A percentile compares a stretch with the other conserved stretches of the same genome.
These are phyloP conservation scores for Termitomyces sp. DNA, from an alignment of 768 basidiomycete genomes.

Conservation along the genomic window DNA sequence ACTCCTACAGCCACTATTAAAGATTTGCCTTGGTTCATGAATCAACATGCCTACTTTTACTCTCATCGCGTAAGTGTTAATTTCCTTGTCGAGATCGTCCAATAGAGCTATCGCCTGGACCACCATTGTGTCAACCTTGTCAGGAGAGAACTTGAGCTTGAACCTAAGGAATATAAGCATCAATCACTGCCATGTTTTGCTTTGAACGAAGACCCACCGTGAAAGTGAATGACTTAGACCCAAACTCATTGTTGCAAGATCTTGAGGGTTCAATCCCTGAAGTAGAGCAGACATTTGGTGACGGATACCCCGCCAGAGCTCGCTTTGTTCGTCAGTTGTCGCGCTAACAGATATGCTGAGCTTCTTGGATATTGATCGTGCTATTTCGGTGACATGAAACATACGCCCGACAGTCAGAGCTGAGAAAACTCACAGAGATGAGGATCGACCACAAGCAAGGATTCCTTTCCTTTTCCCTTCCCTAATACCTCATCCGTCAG, in stretches of 20 bases:
- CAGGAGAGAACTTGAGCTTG: constrained; percentile 99
- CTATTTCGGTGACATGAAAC: constrained; percentile 32
- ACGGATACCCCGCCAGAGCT: constrained; percentile 96
- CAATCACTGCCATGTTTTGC: background rate
- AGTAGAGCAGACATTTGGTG: constrained; percentile 82
- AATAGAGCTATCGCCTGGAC: constrained; percentile 97
- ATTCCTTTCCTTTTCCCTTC: constrained; percentile 90
- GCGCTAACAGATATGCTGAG: constrained; percentile 85
- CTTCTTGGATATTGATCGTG: constrained; percentile 88
- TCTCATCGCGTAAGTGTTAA: constrained; percentile 99
- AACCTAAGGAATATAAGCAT: constrained; percentile 51
- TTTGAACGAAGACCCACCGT: constrained; percentile 48
- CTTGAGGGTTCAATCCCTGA: constrained; percentile 89
- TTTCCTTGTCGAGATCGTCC: constrained; percentile 99
- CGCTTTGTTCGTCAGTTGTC: constrained; percentile 50
- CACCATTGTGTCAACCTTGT: constrained; percentile 99
- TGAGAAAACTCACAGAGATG: constrained; percentile 68
- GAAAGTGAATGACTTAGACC: constrained; percentile 97
- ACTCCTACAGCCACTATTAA: constrained; percentile 63
- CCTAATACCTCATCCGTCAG: constrained; percentile 80
- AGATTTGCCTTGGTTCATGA: background rate
- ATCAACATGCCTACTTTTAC: constrained; percentile 73
- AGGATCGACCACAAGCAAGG: constrained; percentile 81
- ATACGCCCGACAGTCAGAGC: background rate
- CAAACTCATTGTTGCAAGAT: constrained; percentile 95